Evolutionary conservation across 163 green algal genomes (phyloP).

Genomic region (Volvox carteri): DNA sequence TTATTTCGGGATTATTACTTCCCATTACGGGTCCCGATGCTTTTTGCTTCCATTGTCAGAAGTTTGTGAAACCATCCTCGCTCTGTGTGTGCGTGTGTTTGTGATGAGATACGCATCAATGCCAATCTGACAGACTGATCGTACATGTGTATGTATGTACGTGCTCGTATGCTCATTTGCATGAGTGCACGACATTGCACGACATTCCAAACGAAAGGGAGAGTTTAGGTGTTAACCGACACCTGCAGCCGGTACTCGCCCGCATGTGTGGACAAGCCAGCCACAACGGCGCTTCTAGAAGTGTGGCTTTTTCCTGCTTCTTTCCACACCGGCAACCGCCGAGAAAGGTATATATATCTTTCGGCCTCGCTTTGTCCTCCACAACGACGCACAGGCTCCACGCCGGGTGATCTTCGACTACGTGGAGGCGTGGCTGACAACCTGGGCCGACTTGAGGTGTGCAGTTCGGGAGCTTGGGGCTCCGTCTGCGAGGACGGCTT

Average conservation of each 20-base stretch:
- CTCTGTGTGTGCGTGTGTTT: too few relatives aligned
- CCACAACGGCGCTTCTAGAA: neutral
- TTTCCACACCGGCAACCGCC: neutral
- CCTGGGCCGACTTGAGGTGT: slow-evolving; percentile 17
- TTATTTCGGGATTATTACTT: too few relatives aligned
- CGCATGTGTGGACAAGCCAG: neutral
- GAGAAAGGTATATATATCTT: neutral
- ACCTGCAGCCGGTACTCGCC: neutral
- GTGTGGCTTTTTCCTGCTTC: neutral
- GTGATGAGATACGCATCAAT: too few relatives aligned
- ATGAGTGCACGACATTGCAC: too few relatives aligned
- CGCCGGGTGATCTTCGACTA: neutral
- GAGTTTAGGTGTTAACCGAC: neutral
- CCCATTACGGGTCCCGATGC: too few relatives aligned
- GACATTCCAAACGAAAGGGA: neutral
- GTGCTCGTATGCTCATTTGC: too few relatives aligned
- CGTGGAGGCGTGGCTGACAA: neutral
- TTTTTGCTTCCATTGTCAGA: too few relatives aligned
- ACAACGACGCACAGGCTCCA: neutral
- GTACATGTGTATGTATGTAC: too few relatives aligned
- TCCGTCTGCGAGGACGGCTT: slow-evolving; percentile 9
- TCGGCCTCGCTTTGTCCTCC: neutral
- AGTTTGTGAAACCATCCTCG: too few relatives aligned
- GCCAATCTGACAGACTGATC: too few relatives aligned
- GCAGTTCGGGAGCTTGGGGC: slow-evolving; percentile 21